Evolutionary conservation across 176 grass and related monocot species (phyloP), one percentile per base, ranked within the genome.

Genomic region (Cymbopogon citratus): DNA sequence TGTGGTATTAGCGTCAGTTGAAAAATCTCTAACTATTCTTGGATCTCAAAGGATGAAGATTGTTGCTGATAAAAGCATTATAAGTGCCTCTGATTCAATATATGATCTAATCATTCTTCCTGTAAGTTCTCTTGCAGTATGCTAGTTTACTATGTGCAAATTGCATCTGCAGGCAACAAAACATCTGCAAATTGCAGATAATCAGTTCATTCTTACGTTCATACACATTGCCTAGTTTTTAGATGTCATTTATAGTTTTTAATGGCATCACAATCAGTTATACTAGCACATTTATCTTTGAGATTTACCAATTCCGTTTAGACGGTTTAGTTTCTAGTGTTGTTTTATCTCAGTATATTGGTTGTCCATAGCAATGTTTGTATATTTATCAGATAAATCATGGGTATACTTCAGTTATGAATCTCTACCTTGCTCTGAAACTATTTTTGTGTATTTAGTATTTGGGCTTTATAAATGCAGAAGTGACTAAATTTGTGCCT

Each of bases 81-180:
- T n/a, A 24, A 91, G 80, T 87, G 90, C 85, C 80, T 91, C 90
- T 28, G 79, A 87, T 63, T 87, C 73, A 65, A 80, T 74, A 89
- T 98, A 95, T 91, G 95, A 98, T 87, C 57, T 98, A 51, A 98
- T 95, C 12, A 80, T 98, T 86, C 87, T 98, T 74, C 90, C 95
- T 51, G 95, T 98, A 95, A 84, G 92, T 18, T 77, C 18, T 78
- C 74, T 69, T 77, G 7, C 73, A 52, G n/a, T n/a, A n/a, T n/a
- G n/a, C n/a, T n/a, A n/a, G n/a, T n/a, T n/a, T n/a, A n/a, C n/a
- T 54, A 54, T 5, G 49, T 21, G 49, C 49, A 21, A 54, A 14
- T 54, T 54, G 49, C 49, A n/a, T n/a, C n/a, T n/a, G n/a, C n/a
- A n/a, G n/a, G n/a, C n/a, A n/a, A n/a, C n/a, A n/a, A n/a, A n/a